Evolutionary conservation across 371 early-diverging fungal genomes (phyloP), one percentile per base, ranked within the genome.

Genomic region (Circinella minor): DNA sequence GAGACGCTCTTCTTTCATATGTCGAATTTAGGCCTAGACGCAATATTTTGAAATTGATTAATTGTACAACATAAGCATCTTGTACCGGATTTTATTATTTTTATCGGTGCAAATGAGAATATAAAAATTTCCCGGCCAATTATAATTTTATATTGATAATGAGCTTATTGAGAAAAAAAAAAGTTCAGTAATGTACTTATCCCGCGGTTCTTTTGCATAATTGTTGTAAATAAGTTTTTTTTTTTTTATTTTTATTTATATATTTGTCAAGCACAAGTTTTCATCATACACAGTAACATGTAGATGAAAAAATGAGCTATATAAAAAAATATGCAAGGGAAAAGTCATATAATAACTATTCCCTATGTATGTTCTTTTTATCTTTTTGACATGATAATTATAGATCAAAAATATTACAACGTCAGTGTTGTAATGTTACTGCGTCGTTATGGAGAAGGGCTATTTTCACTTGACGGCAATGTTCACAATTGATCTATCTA

Each of bases 41-140:
- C 57, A 57, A 57, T 57, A 57, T 57, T 34, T 18, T 57, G 57
- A 5, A 57, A 57, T 57, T 57, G 27, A 57, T 57, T 57, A n/a
- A 1, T 57, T 57, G 57, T 57, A 57, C 57, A 0, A 57, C 57
- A 57, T 57, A 57, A 27, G 6, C 27, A 27, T 27, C 27, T 27
- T 27, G 27, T 27, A 27, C 27, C 27, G 27, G 27, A 27, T 27
- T 27, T 27, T 27, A 27, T 27, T 27, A 27, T 27, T 51, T 51
- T 51, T 51, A 51, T n/a, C 47, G 15, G 9, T 51, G 51, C 51
- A 15, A 15, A 51, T 17, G n/a, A 51, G 8, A 14, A 51, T 17
- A 5, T 8, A 5, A 51, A 57, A 34, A 27, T 57, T 57, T 34
- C 57, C 57, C 55, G 55, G n/a, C 1, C n/a, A 55, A 10, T 1